A percentile compares a stretch with the other conserved stretches of the same genome.
Evolutionary conservation across 2,329 filamentous ascomycete genomes (phyloP).

Genomic region (Apiospora malaysiana): DNA sequence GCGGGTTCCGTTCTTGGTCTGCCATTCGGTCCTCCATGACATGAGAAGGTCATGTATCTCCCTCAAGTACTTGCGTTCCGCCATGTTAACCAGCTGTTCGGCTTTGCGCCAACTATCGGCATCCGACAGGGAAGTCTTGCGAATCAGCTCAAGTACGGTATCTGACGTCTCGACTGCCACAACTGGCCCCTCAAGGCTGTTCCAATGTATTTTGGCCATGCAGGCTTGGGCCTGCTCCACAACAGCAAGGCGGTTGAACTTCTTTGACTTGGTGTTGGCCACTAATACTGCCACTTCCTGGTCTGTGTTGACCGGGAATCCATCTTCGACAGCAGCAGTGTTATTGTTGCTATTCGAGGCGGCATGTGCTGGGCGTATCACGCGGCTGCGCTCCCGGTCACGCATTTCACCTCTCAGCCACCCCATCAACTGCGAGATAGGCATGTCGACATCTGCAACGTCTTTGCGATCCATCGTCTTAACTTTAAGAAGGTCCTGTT

Average conservation of each 20-base stretch:
- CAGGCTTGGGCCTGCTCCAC: conserved; percentile 76
- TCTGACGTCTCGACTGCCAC: conserved; percentile 89
- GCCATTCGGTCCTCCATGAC: conserved; percentile 66
- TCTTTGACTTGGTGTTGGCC: conserved; percentile 84
- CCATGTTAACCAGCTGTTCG: conserved; percentile 77
- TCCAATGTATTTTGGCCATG: conserved; percentile 68
- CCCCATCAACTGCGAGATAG: conserved; percentile 72
- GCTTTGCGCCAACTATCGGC: conserved; percentile 82
- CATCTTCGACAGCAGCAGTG: conserved; percentile 28
- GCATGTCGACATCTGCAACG: conserved; percentile 75
- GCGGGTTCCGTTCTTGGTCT: conserved; percentile 58
- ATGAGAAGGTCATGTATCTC: conserved; percentile 81
- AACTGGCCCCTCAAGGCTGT: conserved; percentile 79
- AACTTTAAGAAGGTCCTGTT: conserved; percentile 79
- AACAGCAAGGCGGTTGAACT: conserved; percentile 85
- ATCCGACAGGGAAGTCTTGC: conserved; percentile 77
- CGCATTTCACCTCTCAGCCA: conserved; percentile 85
- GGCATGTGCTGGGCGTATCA: conserved; percentile 33
- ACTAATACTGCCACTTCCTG: conserved; percentile 86
- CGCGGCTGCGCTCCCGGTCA: conserved; percentile 65
- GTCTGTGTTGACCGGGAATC: conserved; percentile 48
- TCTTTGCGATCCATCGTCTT: conserved; percentile 80
- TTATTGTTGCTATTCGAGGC: conserved; percentile 23
- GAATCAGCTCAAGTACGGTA: conserved; percentile 77
- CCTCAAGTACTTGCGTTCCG: conserved; percentile 80